A percentile compares a stretch with the other conserved stretches of the same genome.
phyloP scores from a whole-genome alignment of 768 basidiomycete species.

The Lactarius deliciosus region DNA sequence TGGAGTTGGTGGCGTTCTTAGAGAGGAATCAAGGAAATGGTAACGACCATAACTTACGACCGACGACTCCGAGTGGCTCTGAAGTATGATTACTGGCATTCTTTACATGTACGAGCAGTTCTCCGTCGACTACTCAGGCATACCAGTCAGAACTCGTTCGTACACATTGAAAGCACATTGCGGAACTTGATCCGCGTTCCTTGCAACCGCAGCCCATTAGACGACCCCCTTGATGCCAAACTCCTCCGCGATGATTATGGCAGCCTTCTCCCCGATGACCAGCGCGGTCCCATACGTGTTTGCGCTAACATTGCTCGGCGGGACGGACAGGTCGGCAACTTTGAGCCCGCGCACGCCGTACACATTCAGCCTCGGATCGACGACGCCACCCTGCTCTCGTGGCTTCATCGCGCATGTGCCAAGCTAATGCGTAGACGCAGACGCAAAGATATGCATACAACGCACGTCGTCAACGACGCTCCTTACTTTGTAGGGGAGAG shows the following conservation, averaged over 20 bases:
- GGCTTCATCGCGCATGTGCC: constrained; percentile 72
- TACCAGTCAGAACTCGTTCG: not conserved
- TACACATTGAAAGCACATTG: not conserved
- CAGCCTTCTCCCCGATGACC: constrained; percentile 60
- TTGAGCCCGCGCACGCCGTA: constrained; percentile 60
- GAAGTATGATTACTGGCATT: not conserved
- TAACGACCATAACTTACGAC: not conserved
- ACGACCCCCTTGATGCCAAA: constrained; percentile 42
- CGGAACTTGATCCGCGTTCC: not conserved
- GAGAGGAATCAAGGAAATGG: not conserved
- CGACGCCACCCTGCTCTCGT: constrained; percentile 55
- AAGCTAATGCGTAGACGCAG: constrained; percentile 39
- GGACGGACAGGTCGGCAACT: constrained; percentile 48
- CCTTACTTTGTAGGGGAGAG: not conserved
- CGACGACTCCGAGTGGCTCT: not conserved
- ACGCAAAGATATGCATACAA: not conserved
- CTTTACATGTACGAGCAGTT: not conserved
- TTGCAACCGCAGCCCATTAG: constrained; percentile 12
- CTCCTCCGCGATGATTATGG: constrained; percentile 57
- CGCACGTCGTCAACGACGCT: too few relatives aligned
- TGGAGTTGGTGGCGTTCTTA: too few relatives aligned
- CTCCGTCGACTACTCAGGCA: not conserved
- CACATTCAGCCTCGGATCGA: constrained; percentile 58
- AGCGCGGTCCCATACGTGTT: constrained; percentile 48
- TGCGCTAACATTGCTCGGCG: constrained; percentile 41